Conservation (phyloP, 306 rosid genomes). For the Ochetophila trinervis region DNA sequence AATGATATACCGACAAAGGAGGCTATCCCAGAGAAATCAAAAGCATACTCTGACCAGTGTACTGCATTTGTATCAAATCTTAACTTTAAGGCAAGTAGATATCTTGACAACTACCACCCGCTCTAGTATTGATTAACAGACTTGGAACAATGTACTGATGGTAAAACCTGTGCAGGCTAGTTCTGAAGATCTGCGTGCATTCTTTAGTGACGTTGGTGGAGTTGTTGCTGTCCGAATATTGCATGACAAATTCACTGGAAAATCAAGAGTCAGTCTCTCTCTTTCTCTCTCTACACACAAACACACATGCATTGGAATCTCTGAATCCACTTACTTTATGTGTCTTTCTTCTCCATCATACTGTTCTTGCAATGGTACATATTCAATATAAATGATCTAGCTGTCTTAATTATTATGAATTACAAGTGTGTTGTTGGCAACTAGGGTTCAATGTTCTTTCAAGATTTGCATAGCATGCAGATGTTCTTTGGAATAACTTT, state of each 20-base stretch:
- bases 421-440: no score
- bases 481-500: no score
- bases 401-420: no score
- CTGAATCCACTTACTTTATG: background rate
- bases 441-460: no score
- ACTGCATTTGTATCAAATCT: conserved; percentile 83
- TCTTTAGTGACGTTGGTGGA: conserved; percentile 85
- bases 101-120: background rate
- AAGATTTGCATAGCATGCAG: no score
- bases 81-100: conserved; percentile 46
- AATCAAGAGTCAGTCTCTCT: conserved; percentile 69
- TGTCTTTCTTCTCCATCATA: background rate
- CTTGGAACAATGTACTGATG: conserved; percentile 14
- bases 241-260: conserved; percentile 78
- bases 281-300: background rate
- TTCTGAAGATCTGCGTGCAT: conserved; percentile 58
- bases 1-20: conserved; percentile 42
- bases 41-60: conserved; percentile 72
- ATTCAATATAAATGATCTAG: no score
- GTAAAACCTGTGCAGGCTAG: conserved; percentile 53
- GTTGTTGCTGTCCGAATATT: conserved; percentile 73
- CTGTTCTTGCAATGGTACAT: no score
- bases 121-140: background rate
- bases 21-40: conserved; percentile 36
- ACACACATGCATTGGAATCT: background rate